Conservation (phyloP, 768 basidiomycete genomes). For the Hysterangium stoloniferum region DNA sequence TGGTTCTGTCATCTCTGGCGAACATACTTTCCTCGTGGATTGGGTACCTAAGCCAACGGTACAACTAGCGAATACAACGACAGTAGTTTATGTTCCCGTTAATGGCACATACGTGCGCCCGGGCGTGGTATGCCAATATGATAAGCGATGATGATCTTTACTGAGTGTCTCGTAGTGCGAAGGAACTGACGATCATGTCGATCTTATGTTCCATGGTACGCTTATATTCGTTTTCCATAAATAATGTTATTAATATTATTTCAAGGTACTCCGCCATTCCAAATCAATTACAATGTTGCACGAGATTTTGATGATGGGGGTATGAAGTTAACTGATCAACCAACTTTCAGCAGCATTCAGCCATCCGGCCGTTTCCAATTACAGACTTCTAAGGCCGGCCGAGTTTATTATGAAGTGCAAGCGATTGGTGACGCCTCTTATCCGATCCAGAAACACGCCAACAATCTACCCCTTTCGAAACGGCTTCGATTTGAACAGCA, state of each 20-base stretch:
- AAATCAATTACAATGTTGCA: slow-evolving; percentile 84
- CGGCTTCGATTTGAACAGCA: slow-evolving; percentile 80
- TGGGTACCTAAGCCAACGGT: slow-evolving; percentile 79
- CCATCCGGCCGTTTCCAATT: slow-evolving; percentile 73
- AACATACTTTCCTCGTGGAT: slow-evolving; percentile 59
- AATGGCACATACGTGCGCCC: slow-evolving; percentile 72
- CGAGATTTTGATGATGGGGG: slow-evolving; percentile 59
- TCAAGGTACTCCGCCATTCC: slow-evolving; percentile 80
- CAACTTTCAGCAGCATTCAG: slow-evolving; percentile 80
- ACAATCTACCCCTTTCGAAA: slow-evolving; percentile 58
- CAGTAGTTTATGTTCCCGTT: slow-evolving; percentile 46
- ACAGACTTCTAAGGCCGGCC: slow-evolving; percentile 67
- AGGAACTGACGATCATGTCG: slow-evolving; percentile 72
- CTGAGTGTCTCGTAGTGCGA: slow-evolving; percentile 40
- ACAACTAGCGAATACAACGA: slow-evolving; percentile 50
- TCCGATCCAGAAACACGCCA: slow-evolving; percentile 49
- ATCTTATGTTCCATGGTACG: slow-evolving; percentile 72
- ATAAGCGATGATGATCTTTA: background rate
- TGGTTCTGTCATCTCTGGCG: slow-evolving; percentile 55
- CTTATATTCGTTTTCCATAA: slow-evolving; percentile 4
- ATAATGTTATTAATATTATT: background rate
- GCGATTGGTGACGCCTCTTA: slow-evolving; percentile 84
- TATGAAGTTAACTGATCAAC: slow-evolving; percentile 64
- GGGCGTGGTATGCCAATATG: slow-evolving; percentile 34
- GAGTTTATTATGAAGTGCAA: slow-evolving; percentile 85